Evolutionary conservation across 371 early-diverging fungal species (phyloP), one percentile per base, ranked within the genome.

Genomic region (Phascolomyces articulosus): DNA sequence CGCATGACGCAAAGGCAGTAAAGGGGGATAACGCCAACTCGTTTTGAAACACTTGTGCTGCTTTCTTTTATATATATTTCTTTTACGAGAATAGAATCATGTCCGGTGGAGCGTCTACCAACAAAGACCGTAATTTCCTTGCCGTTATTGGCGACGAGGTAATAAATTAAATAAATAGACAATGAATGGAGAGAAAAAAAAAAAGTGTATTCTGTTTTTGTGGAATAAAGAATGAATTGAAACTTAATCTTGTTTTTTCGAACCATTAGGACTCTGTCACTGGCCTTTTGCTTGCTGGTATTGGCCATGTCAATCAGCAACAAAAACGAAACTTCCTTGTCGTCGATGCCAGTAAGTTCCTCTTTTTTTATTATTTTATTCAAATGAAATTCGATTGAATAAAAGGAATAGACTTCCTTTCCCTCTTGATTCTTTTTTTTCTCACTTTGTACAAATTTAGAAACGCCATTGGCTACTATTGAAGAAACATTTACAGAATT

Each of bases 71-170:
- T 18, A 8, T n/a, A 10, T 11, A 23, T 56, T 29, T 31, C 34
- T 26, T 54, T 54, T 54, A 8, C 23, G 18, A 7, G 27, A 29
- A 21, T 34, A 34, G 34, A 34, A 51, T 21, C 48, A 80, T 80
- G 81, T 75, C 81, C 28, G 72, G 71, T 60, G 70, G 60, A 56
- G 85, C 75, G 40, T 60, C 77, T 55, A 57, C 73, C 56, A 78
- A 82, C 55, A 78, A 90, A 77, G 94, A 94, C 69, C 87, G 98
- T 58, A 89, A 89, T 38, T 90, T 97, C 58, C 90, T 98, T 75
- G 96, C 96, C 27, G 92, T 95, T 53, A 95, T 98, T 68, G 99
- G 99, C 64, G 99, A 98, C 76, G 98, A 98, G 87, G 96, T 93
- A 75, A 29, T 38, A n/a, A n/a, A n/a, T n/a, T n/a, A n/a, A n/a